phyloP scores from a whole-genome alignment of 1,284 basidiomycete species.

The Melampsora medusae region DNA sequence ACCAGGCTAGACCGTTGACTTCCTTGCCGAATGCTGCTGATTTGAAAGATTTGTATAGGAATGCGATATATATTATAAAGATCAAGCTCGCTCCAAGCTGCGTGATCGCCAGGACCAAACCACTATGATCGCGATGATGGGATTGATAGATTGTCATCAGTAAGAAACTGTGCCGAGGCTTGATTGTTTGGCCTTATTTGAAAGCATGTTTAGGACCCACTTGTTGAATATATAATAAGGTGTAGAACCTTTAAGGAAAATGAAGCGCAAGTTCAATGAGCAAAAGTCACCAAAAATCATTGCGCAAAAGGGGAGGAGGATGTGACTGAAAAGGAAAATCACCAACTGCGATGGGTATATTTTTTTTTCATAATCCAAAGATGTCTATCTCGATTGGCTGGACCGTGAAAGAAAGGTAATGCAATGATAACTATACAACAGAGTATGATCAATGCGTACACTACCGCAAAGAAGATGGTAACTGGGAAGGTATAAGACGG shows the following conservation, averaged over 20 bases:
- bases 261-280: not conserved
- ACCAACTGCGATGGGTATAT: not conserved
- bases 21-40: slow-evolving; percentile 1
- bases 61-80: not conserved
- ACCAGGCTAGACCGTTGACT: slow-evolving; percentile 3
- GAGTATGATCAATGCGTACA: not conserved
- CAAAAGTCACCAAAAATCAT: not conserved
- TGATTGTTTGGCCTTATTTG: no score
- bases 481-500: slow-evolving; percentile 6
- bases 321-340: not conserved
- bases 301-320: no score
- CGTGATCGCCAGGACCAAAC: not conserved
- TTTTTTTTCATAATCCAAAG: slow-evolving; percentile 2
- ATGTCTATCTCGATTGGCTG: not conserved
- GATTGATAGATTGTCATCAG: no score
- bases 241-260: not conserved
- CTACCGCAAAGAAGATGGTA: not conserved
- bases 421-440: not conserved
- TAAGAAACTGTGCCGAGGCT: no score
- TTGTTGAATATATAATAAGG: not conserved
- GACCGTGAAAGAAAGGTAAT: not conserved
- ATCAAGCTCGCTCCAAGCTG: not conserved
- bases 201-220: not conserved
- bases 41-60: slow-evolving; percentile 4
- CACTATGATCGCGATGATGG: not conserved